Conservation (phyloP, 805 yeast genomes). For the Blastobotrys chiropterorum region DNA sequence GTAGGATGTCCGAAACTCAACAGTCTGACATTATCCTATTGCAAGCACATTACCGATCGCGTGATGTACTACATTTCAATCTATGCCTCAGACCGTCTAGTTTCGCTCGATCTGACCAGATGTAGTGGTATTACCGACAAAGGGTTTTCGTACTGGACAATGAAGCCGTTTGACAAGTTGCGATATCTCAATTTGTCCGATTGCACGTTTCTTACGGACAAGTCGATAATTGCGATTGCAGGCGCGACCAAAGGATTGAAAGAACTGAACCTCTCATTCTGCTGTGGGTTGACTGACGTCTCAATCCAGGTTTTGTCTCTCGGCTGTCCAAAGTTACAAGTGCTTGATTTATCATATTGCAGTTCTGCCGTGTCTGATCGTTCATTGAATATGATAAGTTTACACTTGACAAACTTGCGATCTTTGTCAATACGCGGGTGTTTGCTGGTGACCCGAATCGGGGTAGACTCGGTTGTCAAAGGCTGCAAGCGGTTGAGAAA, state of each 20-base stretch:
- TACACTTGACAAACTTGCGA: conserved; percentile 45
- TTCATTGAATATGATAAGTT: conserved; percentile 53
- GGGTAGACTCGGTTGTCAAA: conserved; percentile 59
- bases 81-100: conserved; percentile 51
- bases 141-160: conserved; percentile 62
- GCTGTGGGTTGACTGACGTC: conserved; percentile 67
- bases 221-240: conserved; percentile 55
- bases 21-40: conserved; percentile 57
- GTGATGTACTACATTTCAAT: conserved; percentile 57
- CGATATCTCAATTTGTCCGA: conserved; percentile 53
- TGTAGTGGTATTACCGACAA: conserved; percentile 74
- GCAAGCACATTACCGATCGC: conserved; percentile 67
- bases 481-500: conserved; percentile 47
- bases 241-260: conserved; percentile 54
- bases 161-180: conserved; percentile 46
- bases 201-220: conserved; percentile 67
- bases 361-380: conserved; percentile 76
- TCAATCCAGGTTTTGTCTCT: conserved; percentile 60
- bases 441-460: conserved; percentile 69
- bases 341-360: conserved; percentile 61
- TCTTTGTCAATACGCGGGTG: conserved; percentile 58
- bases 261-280: conserved; percentile 58
- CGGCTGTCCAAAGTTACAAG: conserved; percentile 53
- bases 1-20: conserved; percentile 55
- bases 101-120: conserved; percentile 56